Evolutionary conservation across 345 rosid species (phyloP), one percentile per base, ranked within the genome.

Genomic region (Nephelium lappaceum): DNA sequence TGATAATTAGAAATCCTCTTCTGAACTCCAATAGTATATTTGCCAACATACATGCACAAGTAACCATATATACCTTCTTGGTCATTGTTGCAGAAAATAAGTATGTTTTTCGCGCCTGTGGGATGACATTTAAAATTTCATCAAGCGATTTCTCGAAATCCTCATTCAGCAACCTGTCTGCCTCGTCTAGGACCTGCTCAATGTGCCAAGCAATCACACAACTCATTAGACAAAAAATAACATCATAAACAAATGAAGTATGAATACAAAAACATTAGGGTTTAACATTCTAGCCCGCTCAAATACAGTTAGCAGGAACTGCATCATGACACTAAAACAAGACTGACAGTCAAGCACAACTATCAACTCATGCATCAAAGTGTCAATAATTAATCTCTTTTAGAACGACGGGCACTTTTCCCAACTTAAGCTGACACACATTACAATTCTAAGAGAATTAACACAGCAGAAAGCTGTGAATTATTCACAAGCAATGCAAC

Each of bases 1-100:
- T 9, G 27, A 23, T 23, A 3, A 23, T 60, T 27, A 60, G 25
- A n/a, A 23, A 60, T 21, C 27, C 64, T 60, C 27, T n/a, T 60
- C 27, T n/a, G 27, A 60, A 60, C 64, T 23, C 27, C 27, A 21
- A 21, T 19, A 60, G 4, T 21, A 60, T 60, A 58, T 45, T 18
- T 74, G 7, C 51, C 49, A 66, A 65, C 67, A 49, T 51, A 51
- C 43, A 19, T 21, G 51, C 23, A 66, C 39, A 36, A 11, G 8
- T 31, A 65, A 66, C 9, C 24, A 43, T 24, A 60, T 58, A 45
- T 71, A 92, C 98, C 98, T 93, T 96, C 82, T 94, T 93, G 36
- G 98, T 94, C 98, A 96, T 96, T 27, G 99, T 96, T 2, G 99
- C 99, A 77, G 99, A 97, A 88, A 97, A 97, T 72, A 97, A 88